These are phyloP conservation scores for Musa itinerans DNA, from an alignment of 176 grass and related monocot species.

Conservation along the genomic window DNA sequence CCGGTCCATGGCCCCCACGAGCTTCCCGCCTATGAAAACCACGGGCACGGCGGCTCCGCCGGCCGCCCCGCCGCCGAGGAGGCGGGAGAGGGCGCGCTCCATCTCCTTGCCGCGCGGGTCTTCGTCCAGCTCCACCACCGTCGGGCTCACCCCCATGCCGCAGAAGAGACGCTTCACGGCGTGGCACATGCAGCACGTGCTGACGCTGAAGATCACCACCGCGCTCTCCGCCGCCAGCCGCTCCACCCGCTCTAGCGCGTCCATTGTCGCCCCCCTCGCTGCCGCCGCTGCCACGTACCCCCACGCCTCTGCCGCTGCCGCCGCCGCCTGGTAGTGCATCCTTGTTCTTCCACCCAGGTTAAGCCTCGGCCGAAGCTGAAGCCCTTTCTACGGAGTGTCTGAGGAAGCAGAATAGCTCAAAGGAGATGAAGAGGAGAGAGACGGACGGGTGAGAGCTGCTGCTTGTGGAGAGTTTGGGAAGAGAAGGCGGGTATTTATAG, in stretches of 20 bases:
- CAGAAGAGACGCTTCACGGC: slow-evolving; percentile 99
- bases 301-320: slow-evolving; percentile 35
- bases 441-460: neutral
- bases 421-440: slow-evolving; percentile 17
- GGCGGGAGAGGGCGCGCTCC: slow-evolving; percentile 60
- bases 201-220: slow-evolving; percentile 96
- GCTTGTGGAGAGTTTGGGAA: slow-evolving; percentile 9
- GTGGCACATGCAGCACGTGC: slow-evolving; percentile 99
- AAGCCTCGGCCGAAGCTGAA: neutral
- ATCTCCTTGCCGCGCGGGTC: slow-evolving; percentile 67
- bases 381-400: too few species aligned
- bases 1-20: slow-evolving; percentile 80
- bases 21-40: slow-evolving; percentile 85
- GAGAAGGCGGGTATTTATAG: slow-evolving; percentile 46
- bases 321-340: slow-evolving; percentile 86
- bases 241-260: slow-evolving; percentile 66
- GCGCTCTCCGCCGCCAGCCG: slow-evolving; percentile 78
- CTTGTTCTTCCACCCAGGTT: neutral
- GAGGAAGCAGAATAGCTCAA: neutral
- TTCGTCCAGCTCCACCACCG: slow-evolving; percentile 86
- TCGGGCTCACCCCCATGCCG: slow-evolving; percentile 92
- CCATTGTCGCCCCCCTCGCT: slow-evolving; percentile 19
- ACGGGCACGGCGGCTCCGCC: slow-evolving; percentile 43
- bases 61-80: slow-evolving; percentile 34
- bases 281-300: slow-evolving; percentile 47